A percentile compares a stretch with the other conserved stretches of the same genome.
Conservation (phyloP, 1,139 yeast species). For the Hyphopichia khmerensis region DNA sequence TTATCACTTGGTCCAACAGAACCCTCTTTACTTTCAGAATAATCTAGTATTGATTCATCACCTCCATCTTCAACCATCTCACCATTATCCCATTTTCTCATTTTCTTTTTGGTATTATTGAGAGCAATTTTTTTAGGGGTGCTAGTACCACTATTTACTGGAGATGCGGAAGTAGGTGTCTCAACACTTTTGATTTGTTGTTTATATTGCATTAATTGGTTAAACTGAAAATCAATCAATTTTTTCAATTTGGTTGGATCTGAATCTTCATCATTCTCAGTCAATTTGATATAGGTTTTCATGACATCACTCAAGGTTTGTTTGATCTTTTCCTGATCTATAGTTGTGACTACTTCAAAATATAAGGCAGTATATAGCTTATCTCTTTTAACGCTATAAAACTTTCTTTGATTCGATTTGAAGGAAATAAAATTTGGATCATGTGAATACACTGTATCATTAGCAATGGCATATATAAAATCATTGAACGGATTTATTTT, state of each 20-base stretch:
- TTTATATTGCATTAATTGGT: constrained; percentile 35
- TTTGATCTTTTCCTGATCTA: constrained; percentile 41
- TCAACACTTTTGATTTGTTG: constrained; percentile 7
- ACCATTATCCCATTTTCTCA: constrained; percentile 49
- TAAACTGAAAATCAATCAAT: constrained; percentile 42
- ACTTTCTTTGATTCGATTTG: constrained; percentile 34
- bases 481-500: constrained; percentile 44
- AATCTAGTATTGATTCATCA: constrained; percentile 30
- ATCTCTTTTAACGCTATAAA: constrained; percentile 31
- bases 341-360: constrained; percentile 40
- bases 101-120: constrained; percentile 25
- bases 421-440: constrained; percentile 36
- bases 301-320: constrained; percentile 33
- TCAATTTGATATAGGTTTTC: constrained; percentile 31
- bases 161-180: constrained; percentile 1
- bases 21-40: constrained; percentile 24
- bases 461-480: constrained; percentile 35
- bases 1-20: constrained; percentile 46
- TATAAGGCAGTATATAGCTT: constrained; percentile 37
- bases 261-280: constrained; percentile 23
- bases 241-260: constrained; percentile 26
- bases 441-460: constrained; percentile 32
- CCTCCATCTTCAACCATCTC: constrained; percentile 30
- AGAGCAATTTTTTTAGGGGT: constrained; percentile 13
- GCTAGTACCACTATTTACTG: constrained; percentile 11